Percentiles rank a stretch among this genome's conserved stretches.
Conservation (phyloP, 768 basidiomycete species). For the Tylopilus vinaceipallidus region DNA sequence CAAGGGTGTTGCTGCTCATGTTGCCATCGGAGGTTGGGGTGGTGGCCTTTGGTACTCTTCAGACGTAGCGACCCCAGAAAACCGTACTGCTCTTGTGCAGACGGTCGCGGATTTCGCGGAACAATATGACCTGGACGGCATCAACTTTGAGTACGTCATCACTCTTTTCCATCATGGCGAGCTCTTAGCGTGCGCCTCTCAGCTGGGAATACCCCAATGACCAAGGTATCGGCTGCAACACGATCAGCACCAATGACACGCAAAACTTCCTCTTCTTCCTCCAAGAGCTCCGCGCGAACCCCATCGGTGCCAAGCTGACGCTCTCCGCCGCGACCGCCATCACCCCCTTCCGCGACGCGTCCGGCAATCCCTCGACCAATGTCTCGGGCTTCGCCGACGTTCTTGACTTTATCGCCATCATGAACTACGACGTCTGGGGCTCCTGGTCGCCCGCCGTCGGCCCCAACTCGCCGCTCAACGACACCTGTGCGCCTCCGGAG, state of each 20-base stretch:
- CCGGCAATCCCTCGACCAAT: constrained; percentile 47
- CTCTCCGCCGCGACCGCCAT: constrained; percentile 67
- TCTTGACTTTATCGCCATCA: constrained; percentile 59
- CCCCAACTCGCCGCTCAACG: constrained; percentile 78
- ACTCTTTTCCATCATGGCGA: background rate
- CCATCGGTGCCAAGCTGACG: constrained; percentile 50
- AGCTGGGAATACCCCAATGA: constrained; percentile 85
- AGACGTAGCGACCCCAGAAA: constrained; percentile 51
- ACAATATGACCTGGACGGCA: constrained; percentile 52
- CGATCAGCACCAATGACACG: constrained; percentile 52
- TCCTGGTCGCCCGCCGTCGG: constrained; percentile 38
- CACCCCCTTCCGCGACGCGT: constrained; percentile 57
- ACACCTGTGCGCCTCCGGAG: constrained; percentile 61
- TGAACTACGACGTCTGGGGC: constrained; percentile 64
- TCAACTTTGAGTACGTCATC: constrained; percentile 32
- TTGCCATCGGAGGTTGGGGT: constrained; percentile 72
- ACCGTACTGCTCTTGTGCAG: constrained; percentile 61
- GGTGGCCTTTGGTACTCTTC: constrained; percentile 65
- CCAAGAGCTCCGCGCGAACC: constrained; percentile 55
- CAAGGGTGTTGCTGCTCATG: constrained; percentile 50
- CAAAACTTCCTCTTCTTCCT: constrained; percentile 80
- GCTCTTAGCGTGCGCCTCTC: constrained; percentile 12
- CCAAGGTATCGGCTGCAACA: constrained; percentile 67
- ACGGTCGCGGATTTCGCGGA: constrained; percentile 47
- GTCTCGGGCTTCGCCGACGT: constrained; percentile 72